Evolutionary conservation across 805 yeast genomes (phyloP).

Genomic region (Pichia occidentalis): DNA sequence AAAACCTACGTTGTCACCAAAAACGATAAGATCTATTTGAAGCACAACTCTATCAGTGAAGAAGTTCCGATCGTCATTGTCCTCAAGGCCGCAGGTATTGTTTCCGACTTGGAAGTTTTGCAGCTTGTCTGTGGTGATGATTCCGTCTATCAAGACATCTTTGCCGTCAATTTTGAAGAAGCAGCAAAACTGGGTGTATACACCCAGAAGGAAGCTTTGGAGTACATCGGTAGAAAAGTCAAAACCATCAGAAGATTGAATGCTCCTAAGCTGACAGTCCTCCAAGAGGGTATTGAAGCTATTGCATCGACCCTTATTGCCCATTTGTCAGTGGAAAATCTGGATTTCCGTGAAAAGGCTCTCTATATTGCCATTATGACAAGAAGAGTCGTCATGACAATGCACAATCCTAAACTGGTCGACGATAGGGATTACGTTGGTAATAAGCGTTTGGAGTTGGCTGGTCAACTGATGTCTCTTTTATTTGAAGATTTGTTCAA

Average conservation of each 20-base stretch:
- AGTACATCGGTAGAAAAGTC: constrained; percentile 84
- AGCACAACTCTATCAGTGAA: constrained; percentile 92
- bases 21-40: constrained; percentile 79
- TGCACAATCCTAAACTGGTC: constrained; percentile 90
- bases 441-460: constrained; percentile 92
- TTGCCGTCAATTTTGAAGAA: constrained; percentile 91
- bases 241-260: constrained; percentile 86
- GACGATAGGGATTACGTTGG: constrained; percentile 99
- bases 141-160: constrained; percentile 82
- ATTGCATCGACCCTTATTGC: constrained; percentile 95
- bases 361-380: constrained; percentile 94
- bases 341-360: constrained; percentile 91
- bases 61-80: constrained; percentile 93
- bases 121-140: constrained; percentile 91
- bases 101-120: constrained; percentile 87
- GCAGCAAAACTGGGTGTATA: constrained; percentile 77
- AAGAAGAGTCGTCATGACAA: constrained; percentile 90
- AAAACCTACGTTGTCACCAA: constrained; percentile 94
- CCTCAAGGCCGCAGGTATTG: constrained; percentile 90
- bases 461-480: constrained; percentile 94
- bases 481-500: constrained; percentile 95
- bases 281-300: constrained; percentile 96
- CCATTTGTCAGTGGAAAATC: constrained; percentile 74
- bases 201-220: constrained; percentile 91
- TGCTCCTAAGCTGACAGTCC: constrained; percentile 66